phyloP scores from a whole-genome alignment of 768 basidiomycete genomes.

The Trametes cingulata region DNA sequence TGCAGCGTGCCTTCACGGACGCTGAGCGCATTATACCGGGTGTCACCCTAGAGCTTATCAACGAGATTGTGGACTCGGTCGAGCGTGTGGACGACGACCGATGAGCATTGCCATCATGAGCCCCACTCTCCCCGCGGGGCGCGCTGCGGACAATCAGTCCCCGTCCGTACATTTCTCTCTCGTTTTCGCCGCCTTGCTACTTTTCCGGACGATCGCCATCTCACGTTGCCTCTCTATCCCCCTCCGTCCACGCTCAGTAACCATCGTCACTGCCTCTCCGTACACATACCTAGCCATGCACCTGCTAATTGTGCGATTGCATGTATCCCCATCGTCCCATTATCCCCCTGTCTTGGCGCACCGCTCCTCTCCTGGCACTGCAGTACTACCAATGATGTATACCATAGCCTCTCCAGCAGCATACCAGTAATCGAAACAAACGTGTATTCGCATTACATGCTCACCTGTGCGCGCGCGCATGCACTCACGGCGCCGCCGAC shows the following conservation, averaged over 20 bases:
- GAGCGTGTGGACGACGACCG: slow-evolving; percentile 84
- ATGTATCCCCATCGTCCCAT: slow-evolving; percentile 16
- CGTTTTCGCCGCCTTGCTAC: slow-evolving; percentile 1
- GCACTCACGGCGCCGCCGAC: not conserved
- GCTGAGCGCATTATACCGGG: slow-evolving; percentile 96
- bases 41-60: slow-evolving; percentile 87
- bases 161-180: slow-evolving; percentile 4
- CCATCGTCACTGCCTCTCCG: slow-evolving; percentile 1
- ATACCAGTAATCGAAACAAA: slow-evolving; percentile 26
- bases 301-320: slow-evolving; percentile 15
- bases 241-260: not conserved
- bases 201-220: slow-evolving; percentile 8
- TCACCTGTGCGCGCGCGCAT: not conserved
- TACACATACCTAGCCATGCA: slow-evolving; percentile 26
- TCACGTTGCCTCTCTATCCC: not conserved
- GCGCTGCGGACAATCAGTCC: slow-evolving; percentile 12
- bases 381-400: slow-evolving; percentile 29
- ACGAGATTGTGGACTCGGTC: slow-evolving; percentile 92
- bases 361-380: slow-evolving; percentile 14
- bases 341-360: slow-evolving; percentile 11
- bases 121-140: not conserved
- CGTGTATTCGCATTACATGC: slow-evolving; percentile 17
- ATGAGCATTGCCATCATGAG: slow-evolving; percentile 38
- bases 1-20: slow-evolving; percentile 92
- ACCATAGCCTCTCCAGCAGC: slow-evolving; percentile 27